Conservation (phyloP, 192 early-diverging fungal genomes). For the Backusella luteola region DNA sequence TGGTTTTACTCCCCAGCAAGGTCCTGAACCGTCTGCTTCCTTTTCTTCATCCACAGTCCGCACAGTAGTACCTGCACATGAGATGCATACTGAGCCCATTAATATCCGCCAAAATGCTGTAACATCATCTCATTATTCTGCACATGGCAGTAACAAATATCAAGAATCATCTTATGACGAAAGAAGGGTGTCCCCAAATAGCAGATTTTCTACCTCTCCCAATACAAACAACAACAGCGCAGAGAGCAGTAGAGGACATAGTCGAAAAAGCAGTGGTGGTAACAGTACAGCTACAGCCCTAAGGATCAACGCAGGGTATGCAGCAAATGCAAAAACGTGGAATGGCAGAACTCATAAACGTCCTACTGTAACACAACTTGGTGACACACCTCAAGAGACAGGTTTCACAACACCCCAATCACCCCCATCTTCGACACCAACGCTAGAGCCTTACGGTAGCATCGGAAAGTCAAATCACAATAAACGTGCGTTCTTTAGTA, state of each 20-base stretch:
- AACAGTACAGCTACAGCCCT: slow-evolving; percentile 10
- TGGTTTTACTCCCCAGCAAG: slow-evolving; percentile 1
- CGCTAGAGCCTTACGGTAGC: neutral
- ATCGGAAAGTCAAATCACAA: neutral
- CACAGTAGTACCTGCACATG: slow-evolving; percentile 22
- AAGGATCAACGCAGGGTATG: neutral
- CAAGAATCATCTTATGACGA: neutral
- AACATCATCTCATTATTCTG: neutral
- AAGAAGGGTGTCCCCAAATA: neutral
- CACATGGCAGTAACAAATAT: neutral
- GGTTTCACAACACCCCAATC: neutral
- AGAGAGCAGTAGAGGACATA: neutral
- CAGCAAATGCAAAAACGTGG: slow-evolving; percentile 11
- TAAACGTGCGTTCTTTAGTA: slow-evolving; percentile 9
- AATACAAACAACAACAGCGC: neutral
- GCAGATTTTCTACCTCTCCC: neutral
- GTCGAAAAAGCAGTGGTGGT: slow-evolving; percentile 13
- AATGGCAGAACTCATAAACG: neutral
- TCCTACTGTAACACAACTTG: neutral
- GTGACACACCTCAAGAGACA: neutral
- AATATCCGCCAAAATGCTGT: slow-evolving; percentile 1
- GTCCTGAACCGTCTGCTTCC: slow-evolving; percentile 21
- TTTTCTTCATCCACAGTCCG: slow-evolving; percentile 32
- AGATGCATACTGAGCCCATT: neutral
- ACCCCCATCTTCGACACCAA: slow-evolving; percentile 2